phyloP scores from a whole-genome alignment of 2,329 filamentous ascomycete genomes.

The Metarhizium sp. region DNA sequence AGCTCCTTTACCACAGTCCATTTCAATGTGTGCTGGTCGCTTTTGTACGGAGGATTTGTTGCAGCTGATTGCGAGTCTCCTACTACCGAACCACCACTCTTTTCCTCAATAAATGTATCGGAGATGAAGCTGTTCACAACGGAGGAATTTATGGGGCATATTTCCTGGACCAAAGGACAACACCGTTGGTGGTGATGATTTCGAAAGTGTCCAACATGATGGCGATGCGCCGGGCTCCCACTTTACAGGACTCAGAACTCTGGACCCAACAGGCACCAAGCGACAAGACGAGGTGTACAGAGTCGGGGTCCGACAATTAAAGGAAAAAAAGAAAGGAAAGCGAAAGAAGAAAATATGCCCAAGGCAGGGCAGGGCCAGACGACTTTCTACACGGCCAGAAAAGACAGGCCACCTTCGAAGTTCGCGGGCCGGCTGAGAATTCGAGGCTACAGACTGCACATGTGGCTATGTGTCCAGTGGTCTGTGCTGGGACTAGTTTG shows the following conservation, averaged over 20 bases:
- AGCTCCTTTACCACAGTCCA: conserved; percentile 91
- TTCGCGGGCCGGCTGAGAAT: neutral
- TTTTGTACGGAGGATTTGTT: conserved; percentile 67
- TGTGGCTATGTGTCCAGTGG: too few relatives aligned
- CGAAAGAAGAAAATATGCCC: neutral
- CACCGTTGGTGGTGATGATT: conserved; percentile 88
- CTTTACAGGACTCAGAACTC: neutral
- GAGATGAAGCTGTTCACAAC: conserved; percentile 91
- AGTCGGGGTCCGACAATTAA: neutral
- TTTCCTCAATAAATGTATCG: conserved; percentile 97
- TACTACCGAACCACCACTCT: conserved; percentile 51
- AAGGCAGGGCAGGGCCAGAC: too few relatives aligned
- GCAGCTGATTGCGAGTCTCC: conserved; percentile 50
- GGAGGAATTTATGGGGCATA: conserved; percentile 71
- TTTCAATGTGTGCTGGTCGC: conserved; percentile 89
- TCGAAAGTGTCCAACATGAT: conserved; percentile 93
- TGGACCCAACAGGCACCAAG: neutral
- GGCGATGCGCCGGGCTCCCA: conserved; percentile 3
- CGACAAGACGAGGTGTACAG: neutral
- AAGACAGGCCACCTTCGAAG: neutral
- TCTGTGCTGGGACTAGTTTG: too few relatives aligned
- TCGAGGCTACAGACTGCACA: too few relatives aligned
- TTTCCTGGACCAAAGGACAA: conserved; percentile 90
- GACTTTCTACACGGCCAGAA: neutral
- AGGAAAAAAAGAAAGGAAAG: neutral